Percentiles rank a stretch among this genome's conserved stretches.
Evolutionary conservation across 768 basidiomycete genomes (phyloP).

Genomic region (Leccinum aurantiacum): DNA sequence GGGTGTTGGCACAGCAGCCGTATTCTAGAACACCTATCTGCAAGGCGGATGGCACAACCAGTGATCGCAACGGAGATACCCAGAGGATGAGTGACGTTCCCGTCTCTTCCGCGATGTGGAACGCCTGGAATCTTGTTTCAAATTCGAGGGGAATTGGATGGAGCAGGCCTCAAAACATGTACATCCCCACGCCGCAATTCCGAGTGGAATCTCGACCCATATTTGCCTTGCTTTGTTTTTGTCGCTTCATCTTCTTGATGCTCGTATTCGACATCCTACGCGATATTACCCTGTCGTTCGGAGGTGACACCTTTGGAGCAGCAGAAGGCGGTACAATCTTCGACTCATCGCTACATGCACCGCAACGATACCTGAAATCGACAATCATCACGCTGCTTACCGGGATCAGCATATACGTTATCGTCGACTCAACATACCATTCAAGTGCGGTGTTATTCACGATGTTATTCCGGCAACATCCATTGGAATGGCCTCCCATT

Average conservation of each 20-base stretch:
- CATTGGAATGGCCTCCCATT: slow-evolving; percentile 61
- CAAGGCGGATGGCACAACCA: not conserved
- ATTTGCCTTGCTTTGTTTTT: slow-evolving; percentile 20
- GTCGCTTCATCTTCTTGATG: slow-evolving; percentile 6
- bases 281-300: slow-evolving; percentile 24
- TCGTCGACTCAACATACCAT: slow-evolving; percentile 46
- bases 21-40: slow-evolving; percentile 15
- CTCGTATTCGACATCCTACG: slow-evolving; percentile 7
- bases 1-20: slow-evolving; percentile 17
- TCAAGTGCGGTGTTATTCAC: slow-evolving; percentile 44
- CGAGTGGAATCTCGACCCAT: slow-evolving; percentile 19
- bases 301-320: slow-evolving; percentile 40
- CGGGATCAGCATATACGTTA: slow-evolving; percentile 45
- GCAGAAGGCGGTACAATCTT: slow-evolving; percentile 38
- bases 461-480: slow-evolving; percentile 46
- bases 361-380: slow-evolving; percentile 42
- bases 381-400: slow-evolving; percentile 42
- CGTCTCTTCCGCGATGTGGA: slow-evolving; percentile 24
- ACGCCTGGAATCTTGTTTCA: slow-evolving; percentile 26
- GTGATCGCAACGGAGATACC: slow-evolving; percentile 1
- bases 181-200: slow-evolving; percentile 14
- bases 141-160: slow-evolving; percentile 33
- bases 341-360: slow-evolving; percentile 30
- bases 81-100: not conserved
- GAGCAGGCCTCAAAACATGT: slow-evolving; percentile 13